These are phyloP conservation scores for Boeremia exigua DNA, from an alignment of 2,329 filamentous ascomycete species.

Conservation along the genomic window DNA sequence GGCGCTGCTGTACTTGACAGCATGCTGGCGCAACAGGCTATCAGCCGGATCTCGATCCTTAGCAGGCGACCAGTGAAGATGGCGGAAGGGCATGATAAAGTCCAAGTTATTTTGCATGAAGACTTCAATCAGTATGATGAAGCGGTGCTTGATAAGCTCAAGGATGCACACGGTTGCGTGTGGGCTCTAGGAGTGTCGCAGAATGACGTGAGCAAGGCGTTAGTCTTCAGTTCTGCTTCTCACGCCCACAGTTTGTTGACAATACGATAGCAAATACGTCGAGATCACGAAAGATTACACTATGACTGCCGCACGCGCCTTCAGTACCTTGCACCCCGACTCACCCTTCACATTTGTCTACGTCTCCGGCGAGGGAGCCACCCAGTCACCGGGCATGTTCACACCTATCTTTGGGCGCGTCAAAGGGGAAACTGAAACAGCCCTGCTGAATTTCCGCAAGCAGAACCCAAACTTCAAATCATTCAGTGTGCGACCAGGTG, in stretches of 20 bases:
- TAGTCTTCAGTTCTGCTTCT: not conserved
- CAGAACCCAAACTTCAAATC: constrained; percentile 58
- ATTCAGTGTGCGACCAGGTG: constrained; percentile 64
- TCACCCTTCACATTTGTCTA: constrained; percentile 72
- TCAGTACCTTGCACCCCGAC: constrained; percentile 56
- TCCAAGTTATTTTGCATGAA: constrained; percentile 70
- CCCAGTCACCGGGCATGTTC: constrained; percentile 61
- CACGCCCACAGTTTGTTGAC: not conserved
- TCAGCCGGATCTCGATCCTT: constrained; percentile 72
- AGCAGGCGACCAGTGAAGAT: constrained; percentile 69
- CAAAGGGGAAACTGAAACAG: constrained; percentile 71
- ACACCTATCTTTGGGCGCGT: constrained; percentile 66
- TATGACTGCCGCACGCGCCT: constrained; percentile 67
- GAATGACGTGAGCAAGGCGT: constrained; percentile 63
- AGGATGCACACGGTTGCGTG: constrained; percentile 70
- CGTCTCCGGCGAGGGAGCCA: constrained; percentile 70
- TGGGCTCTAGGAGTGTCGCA: constrained; percentile 76
- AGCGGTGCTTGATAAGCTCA: constrained; percentile 64
- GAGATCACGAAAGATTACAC: constrained; percentile 72
- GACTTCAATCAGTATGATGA: constrained; percentile 69
- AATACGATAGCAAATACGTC: constrained; percentile 62
- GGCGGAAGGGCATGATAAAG: constrained; percentile 65
- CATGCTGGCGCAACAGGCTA: constrained; percentile 49
- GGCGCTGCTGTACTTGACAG: constrained; percentile 49
- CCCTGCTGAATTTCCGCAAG: constrained; percentile 61